phyloP scores from a whole-genome alignment of 495 filamentous ascomycete genomes.

The Aspergillus asperescens region DNA sequence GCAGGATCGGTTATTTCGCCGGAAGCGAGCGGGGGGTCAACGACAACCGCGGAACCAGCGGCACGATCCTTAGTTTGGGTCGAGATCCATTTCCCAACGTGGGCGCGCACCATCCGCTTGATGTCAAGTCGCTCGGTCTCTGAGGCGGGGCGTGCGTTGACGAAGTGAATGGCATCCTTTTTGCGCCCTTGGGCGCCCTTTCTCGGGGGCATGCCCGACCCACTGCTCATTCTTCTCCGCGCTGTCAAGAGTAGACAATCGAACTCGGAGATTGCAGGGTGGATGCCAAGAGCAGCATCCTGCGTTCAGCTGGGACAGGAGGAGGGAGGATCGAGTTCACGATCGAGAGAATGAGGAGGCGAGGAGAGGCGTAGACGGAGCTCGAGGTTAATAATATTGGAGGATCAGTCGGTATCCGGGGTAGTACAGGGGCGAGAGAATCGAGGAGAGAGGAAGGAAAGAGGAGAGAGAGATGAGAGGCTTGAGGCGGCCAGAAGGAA shows the following conservation, averaged over 20 bases:
- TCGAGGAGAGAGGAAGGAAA: not conserved
- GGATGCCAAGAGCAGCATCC: slow-evolving; percentile 17
- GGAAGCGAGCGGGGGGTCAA: not conserved
- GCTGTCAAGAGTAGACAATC: slow-evolving; percentile 11
- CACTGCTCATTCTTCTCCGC: not conserved
- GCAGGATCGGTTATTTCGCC: not conserved
- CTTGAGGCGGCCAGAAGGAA: not conserved
- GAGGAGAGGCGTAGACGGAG: not conserved
- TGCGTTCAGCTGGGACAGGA: slow-evolving; percentile 1
- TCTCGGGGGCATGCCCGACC: slow-evolving; percentile 25
- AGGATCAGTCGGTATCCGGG: not conserved
- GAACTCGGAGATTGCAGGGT: not conserved
- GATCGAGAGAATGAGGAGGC: not conserved
- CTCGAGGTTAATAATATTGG: no score
- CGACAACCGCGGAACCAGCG: not conserved
- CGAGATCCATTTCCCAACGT: slow-evolving; percentile 41
- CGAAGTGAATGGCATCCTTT: slow-evolving; percentile 33
- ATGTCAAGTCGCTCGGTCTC: slow-evolving; percentile 29
- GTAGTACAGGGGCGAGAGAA: not conserved
- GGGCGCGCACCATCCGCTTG: slow-evolving; percentile 34
- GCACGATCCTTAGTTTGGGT: slow-evolving; percentile 36
- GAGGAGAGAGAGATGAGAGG: not conserved
- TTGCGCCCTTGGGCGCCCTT: slow-evolving; percentile 21
- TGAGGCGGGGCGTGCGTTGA: slow-evolving; percentile 37
- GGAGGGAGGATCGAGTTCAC: not conserved